phyloP scores from a whole-genome alignment of 2,329 filamentous ascomycete genomes.

The Pseudodiploospora longispora region DNA sequence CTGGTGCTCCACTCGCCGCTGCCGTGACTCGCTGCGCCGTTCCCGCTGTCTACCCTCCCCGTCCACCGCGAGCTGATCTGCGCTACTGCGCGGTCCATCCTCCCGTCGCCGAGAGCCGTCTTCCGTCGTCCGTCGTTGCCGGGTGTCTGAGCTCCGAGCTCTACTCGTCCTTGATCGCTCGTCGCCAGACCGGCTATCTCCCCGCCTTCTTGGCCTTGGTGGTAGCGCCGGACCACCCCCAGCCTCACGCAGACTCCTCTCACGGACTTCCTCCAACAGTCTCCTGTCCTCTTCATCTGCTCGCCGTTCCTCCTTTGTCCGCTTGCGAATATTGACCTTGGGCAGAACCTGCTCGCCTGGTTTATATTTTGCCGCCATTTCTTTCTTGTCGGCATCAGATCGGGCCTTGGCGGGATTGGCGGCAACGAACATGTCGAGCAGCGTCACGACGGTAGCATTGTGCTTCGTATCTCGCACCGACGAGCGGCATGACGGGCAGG shows the following conservation, averaged over 20 bases:
- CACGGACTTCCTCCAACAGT: slow-evolving; percentile 62
- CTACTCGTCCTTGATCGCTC: slow-evolving; percentile 23
- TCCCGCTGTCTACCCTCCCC: slow-evolving; percentile 20
- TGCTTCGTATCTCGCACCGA: slow-evolving; percentile 77
- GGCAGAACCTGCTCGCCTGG: slow-evolving; percentile 77
- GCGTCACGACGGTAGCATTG: slow-evolving; percentile 82
- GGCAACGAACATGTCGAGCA: slow-evolving; percentile 80
- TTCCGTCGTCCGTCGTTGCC: slow-evolving; percentile 18
- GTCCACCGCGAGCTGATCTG: slow-evolving; percentile 30
- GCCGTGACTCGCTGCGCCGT: slow-evolving; percentile 38
- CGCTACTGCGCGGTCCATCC: slow-evolving; percentile 17
- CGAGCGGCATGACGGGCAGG: slow-evolving; percentile 88
- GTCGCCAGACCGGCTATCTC: slow-evolving; percentile 28
- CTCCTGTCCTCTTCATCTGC: slow-evolving; percentile 59
- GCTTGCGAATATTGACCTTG: slow-evolving; percentile 41
- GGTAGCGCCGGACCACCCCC: slow-evolving; percentile 36
- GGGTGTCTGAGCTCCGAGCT: slow-evolving; percentile 21
- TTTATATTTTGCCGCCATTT: slow-evolving; percentile 68
- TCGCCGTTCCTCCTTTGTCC: slow-evolving; percentile 44
- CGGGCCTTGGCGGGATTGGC: slow-evolving; percentile 71
- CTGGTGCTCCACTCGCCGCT: slow-evolving; percentile 74
- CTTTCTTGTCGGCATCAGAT: slow-evolving; percentile 63
- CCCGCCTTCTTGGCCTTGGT: slow-evolving; percentile 20
- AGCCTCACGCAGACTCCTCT: slow-evolving; percentile 64
- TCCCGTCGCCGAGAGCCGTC: slow-evolving; percentile 16